phyloP scores from a whole-genome alignment of 139 green algal genomes.

The Coelastrella sp. region DNA sequence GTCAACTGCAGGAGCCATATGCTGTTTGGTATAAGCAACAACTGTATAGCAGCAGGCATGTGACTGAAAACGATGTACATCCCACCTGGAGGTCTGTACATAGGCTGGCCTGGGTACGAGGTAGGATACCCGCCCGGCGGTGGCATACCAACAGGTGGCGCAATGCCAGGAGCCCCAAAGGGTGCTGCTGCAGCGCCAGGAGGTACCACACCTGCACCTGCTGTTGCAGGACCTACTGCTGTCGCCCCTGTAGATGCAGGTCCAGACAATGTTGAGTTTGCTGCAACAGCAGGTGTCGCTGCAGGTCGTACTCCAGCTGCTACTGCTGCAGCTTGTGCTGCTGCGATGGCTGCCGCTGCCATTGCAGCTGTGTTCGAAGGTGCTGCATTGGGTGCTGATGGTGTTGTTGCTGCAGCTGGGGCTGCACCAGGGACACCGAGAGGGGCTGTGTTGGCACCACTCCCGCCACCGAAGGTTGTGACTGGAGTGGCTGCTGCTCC shows the following conservation, averaged over 20 bases:
- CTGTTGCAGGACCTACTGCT: neutral
- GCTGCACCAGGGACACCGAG: neutral
- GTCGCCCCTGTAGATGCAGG: neutral
- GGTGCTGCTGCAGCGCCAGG: neutral
- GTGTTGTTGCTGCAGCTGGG: neutral
- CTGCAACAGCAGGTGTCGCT: neutral
- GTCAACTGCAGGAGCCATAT: no score
- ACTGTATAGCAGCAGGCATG: no score
- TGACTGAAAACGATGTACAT: neutral
- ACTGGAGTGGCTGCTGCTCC: neutral
- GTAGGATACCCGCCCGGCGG: neutral
- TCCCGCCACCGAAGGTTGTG: neutral
- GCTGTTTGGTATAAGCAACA: no score
- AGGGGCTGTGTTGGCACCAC: neutral
- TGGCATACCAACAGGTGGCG: neutral
- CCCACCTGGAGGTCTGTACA: neutral
- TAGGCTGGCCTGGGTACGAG: neutral
- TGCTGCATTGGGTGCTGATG: neutral
- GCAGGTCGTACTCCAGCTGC: neutral
- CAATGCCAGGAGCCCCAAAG: neutral
- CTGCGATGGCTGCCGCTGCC: constrained; percentile 11
- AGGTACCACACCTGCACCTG: neutral
- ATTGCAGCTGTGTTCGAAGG: neutral
- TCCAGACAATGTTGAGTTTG: neutral
- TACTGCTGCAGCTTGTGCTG: neutral